Conservation (phyloP, 192 early-diverging fungal species). For the Thoreauomyces humboldtii region DNA sequence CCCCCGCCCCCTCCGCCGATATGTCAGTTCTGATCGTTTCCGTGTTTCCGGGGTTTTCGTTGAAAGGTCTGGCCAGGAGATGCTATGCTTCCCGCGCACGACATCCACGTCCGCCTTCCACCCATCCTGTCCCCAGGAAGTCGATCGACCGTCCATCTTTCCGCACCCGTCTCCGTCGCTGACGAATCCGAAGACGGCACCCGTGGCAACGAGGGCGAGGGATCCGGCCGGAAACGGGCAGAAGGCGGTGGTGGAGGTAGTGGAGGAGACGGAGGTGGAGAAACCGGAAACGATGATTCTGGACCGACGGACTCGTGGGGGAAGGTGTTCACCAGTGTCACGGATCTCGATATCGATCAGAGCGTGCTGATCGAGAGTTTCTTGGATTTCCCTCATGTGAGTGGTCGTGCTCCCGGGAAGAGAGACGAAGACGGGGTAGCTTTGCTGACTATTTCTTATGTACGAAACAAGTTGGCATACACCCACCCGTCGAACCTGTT, state of each 20-base stretch:
- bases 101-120: conserved; percentile 25
- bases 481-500: conserved; percentile 4
- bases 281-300: not conserved
- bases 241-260: not conserved
- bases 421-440: not conserved
- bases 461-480: conserved; percentile 24
- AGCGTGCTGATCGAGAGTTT: conserved; percentile 24
- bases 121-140: conserved; percentile 19
- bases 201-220: no score
- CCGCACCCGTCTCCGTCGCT: conserved; percentile 1
- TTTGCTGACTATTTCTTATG: not conserved
- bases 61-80: conserved; percentile 34
- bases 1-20: no score
- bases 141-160: not conserved
- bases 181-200: conserved; percentile 17
- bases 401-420: not conserved
- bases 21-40: no score
- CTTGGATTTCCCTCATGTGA: conserved; percentile 29
- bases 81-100: conserved; percentile 25
- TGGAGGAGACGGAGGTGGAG: not conserved
- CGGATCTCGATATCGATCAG: conserved; percentile 27
- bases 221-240: not conserved
- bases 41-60: not conserved
- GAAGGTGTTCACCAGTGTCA: conserved; percentile 20
- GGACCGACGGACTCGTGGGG: conserved; percentile 15